These are phyloP conservation scores for Saccharum officinarum DNA, from an alignment of 176 grass and related monocot genomes.

Conservation along the genomic window DNA sequence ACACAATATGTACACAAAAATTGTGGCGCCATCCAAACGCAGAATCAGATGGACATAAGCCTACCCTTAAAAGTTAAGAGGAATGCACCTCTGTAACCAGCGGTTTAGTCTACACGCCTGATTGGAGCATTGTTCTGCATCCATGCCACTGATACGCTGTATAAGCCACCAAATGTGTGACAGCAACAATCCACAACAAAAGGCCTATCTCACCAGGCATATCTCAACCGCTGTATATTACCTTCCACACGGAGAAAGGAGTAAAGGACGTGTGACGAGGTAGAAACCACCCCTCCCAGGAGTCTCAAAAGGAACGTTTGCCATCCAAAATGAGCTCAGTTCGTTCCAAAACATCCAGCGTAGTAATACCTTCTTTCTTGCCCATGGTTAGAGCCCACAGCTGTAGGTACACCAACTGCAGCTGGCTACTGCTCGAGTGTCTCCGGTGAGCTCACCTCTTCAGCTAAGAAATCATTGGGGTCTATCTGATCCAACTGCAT, in stretches of 20 bases:
- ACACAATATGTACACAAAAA: conserved; percentile 24
- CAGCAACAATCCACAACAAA: background rate
- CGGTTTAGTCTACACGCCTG: background rate
- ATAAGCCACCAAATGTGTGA: conserved; percentile 7
- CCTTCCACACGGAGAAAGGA: background rate
- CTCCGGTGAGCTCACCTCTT: conserved; percentile 49
- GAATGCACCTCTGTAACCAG: background rate
- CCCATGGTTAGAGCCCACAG: conserved; percentile 31
- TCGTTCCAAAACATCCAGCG: background rate
- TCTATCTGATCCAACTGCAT: conserved; percentile 59
- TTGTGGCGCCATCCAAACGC: background rate
- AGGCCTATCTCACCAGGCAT: background rate
- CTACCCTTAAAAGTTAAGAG: background rate
- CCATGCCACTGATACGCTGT: background rate
- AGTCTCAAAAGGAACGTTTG: conserved; percentile 11
- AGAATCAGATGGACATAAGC: background rate
- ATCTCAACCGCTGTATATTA: background rate
- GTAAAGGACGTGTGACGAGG: background rate
- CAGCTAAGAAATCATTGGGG: conserved; percentile 57
- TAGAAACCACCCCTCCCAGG: background rate
- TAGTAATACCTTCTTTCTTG: background rate
- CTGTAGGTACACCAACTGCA: conserved; percentile 32
- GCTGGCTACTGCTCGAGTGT: conserved; percentile 24
- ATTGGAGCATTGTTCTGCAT: background rate
- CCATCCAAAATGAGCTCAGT: background rate